phyloP scores from a whole-genome alignment of 345 rosid genomes.

The Eucalyptus marginata region DNA sequence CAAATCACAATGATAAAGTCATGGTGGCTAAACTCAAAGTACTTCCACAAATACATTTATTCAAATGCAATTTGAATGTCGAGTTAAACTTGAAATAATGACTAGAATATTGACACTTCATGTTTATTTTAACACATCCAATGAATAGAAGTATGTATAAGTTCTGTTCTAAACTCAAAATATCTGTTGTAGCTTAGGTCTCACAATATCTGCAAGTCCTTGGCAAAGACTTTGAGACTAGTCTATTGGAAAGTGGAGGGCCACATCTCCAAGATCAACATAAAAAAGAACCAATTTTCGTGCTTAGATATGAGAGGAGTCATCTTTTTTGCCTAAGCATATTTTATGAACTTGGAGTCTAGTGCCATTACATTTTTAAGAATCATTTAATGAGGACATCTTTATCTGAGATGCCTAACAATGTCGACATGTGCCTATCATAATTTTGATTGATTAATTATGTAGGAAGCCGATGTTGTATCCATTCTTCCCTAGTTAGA shows the following conservation, averaged over 20 bases:
- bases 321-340: rapidly evolving
- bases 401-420: neutral
- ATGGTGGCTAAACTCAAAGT: neutral
- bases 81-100: neutral
- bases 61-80: neutral
- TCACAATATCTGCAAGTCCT: neutral
- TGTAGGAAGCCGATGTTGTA: neutral
- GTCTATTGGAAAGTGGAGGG: neutral
- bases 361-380: neutral
- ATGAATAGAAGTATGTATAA: neutral
- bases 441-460: too few relatives aligned
- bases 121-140: neutral
- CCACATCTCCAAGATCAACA: neutral
- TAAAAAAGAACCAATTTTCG: neutral
- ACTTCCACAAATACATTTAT: neutral
- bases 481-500: neutral
- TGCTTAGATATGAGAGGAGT: neutral
- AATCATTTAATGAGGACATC: neutral
- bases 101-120: neutral
- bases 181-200: neutral
- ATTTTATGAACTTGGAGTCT: neutral
- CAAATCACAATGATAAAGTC: neutral
- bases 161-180: neutral
- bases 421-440: neutral
- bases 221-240: neutral